Base-by-base conservation (phyloP, 768 basidiomycete genomes). In the Galerina marginata region DNA sequence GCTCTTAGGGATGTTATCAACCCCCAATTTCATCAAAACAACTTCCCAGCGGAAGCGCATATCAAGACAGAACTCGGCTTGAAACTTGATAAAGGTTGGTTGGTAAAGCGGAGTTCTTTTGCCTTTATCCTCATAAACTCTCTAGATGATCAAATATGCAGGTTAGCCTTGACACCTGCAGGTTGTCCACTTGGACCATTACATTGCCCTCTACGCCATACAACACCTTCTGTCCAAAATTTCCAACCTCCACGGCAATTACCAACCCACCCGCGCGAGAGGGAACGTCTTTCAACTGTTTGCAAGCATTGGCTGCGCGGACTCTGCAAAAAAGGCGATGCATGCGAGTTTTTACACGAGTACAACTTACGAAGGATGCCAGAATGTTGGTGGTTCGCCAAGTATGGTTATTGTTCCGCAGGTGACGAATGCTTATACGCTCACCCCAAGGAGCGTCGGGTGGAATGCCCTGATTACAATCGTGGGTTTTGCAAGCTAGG, bases 231-330 rank as follows among this genome's bases (percentile, higher is more conserved):
- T 20, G 75, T 86, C 2, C 85, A 86, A 60, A 99, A 99, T 72
- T 99, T 98, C 66, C 90, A 93, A 70, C 92, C 93, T 0, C 89
- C 93, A 9, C 90, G 91, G 58, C 88, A 91, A 56, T 76, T 89
- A 2, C 93, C 95, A 1, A 86, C 85, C 1, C 92, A 96, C 69
- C 93, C 91, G 14, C 86, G 91, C 46, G 91, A 94, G 69, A 79
- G 92, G 64, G 92, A 93, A 66, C 85, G 92, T 44, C 81, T 94
- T 44, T 86, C 91, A 20, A 97, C 96, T 2, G 96, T 99, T 15
- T 99, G 97, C 79, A 99, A 99, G 77, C 97, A 99, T 77, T 99
- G 96, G 92, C 86, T 99, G 44, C 87, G 97, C 58, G 97, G 97
- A 12, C 82, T 99, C 15, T 99, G 97, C 77, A 99, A 99, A 79